These are phyloP conservation scores for Diaporthe velutina DNA, from an alignment of 2,329 filamentous ascomycete genomes.

Conservation along the genomic window DNA sequence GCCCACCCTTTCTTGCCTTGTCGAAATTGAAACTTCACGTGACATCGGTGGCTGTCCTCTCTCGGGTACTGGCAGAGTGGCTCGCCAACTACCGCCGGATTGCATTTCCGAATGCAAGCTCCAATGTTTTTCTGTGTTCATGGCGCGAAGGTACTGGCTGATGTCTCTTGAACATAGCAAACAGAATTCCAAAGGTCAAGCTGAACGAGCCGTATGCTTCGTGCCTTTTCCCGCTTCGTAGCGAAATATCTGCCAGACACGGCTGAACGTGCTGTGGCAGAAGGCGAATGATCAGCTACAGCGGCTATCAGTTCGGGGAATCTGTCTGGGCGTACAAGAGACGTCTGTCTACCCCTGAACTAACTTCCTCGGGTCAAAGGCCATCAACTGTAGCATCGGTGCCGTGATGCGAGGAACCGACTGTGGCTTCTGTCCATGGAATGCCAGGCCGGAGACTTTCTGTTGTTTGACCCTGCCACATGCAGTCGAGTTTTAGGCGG, in stretches of 20 bases:
- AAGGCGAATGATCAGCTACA: neutral
- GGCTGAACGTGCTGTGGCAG: neutral
- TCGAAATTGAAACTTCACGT: conserved; percentile 12
- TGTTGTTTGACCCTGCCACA: conserved; percentile 30
- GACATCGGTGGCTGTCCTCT: conserved; percentile 1
- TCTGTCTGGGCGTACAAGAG: neutral
- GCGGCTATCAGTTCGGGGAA: neutral
- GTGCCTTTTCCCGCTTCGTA: neutral
- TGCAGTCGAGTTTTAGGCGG: conserved; percentile 8
- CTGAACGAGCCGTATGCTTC: neutral
- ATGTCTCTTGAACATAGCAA: neutral
- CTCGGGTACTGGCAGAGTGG: conserved; percentile 10
- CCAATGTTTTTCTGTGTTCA: neutral
- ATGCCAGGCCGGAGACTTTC: conserved; percentile 21
- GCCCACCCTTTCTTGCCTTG: neutral
- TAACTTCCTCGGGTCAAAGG: conserved; percentile 9
- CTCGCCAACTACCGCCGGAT: conserved; percentile 34
- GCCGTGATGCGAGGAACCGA: neutral
- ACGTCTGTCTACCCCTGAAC: conserved; percentile 6
- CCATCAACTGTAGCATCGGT: neutral
- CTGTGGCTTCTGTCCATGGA: neutral
- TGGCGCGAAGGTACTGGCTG: neutral
- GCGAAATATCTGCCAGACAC: neutral
- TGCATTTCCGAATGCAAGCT: neutral
- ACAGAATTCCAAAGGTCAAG: neutral